phyloP scores from a whole-genome alignment of 2,329 filamentous ascomycete species.

The Thielaviopsis punctulata region DNA sequence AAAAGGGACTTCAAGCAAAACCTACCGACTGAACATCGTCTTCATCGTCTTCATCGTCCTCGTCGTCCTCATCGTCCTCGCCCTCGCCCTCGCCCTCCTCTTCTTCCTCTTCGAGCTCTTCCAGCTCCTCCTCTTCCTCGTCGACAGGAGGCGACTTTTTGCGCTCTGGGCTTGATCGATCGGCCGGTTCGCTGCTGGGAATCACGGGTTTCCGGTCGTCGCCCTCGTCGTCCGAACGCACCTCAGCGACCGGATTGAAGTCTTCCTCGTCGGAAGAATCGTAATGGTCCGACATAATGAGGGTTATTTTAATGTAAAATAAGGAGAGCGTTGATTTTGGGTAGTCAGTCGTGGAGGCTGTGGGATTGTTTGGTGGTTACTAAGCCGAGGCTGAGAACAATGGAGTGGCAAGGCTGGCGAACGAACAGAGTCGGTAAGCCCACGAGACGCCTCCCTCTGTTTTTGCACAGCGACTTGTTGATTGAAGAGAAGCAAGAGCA shows the following conservation, averaged over 20 bases:
- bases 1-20: background rate
- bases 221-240: conserved; percentile 55
- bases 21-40: conserved; percentile 49
- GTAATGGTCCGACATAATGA: conserved; percentile 12
- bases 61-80: conserved; percentile 21
- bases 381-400: background rate
- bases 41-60: conserved; percentile 27
- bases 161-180: conserved; percentile 4
- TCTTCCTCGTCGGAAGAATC: conserved; percentile 64
- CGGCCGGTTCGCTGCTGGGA: conserved; percentile 13
- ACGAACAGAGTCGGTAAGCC: background rate
- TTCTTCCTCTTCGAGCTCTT: conserved; percentile 15
- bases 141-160: conserved; percentile 5
- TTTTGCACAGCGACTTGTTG: background rate
- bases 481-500: no score
- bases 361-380: no score
- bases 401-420: background rate
- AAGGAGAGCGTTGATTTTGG: no score
- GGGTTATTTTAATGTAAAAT: background rate
- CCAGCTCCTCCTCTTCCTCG: conserved; percentile 10
- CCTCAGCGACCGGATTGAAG: conserved; percentile 69
- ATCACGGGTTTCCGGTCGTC: conserved; percentile 15
- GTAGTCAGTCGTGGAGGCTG: no score
- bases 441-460: no score
- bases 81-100: conserved; percentile 25